Base-by-base conservation (phyloP, 768 basidiomycete genomes). In the Floccularia luteovirens region DNA sequence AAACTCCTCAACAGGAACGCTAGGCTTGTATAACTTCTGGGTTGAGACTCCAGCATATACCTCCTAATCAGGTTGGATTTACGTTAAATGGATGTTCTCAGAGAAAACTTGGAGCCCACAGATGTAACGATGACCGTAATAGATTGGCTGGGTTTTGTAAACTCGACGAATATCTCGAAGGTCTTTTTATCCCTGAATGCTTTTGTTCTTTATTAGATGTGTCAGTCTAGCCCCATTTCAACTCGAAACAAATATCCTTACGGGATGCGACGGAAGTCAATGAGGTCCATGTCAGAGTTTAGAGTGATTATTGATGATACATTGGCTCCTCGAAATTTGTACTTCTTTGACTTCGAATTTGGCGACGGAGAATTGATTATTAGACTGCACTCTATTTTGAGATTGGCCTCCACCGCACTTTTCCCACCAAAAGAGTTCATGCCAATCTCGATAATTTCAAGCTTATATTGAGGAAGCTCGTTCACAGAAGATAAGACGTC, bases 181-280 rank as follows among this genome's bases (percentile, higher is more conserved):
- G 66, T 67, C 51, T 79, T 84, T 2, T 60, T 54, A 13, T 74
- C 71, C 43, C 60, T 70, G 39, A 92, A 67, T 3, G 69, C 70
- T 48, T 79, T 84, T 2, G 85, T 90, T 8, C 89, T 92, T 50
- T 32, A 10, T 31, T 24, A 31, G 24, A 13, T 5, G 24, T 32
- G 13, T 4, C 11, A 30, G 4, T 17, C 33, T 19, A 34, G 11
- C 25, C 10, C 31, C 0, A 31, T 16, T 12, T 39, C 13, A n/a
- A 14, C 13, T 2, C 19, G 27, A 28, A 31, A 28, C 27, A 28
- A 23, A 31, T n/a, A 13, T 10, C 56, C 66, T 46, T 49, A 90
- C 90, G 73, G 66, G 31, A 86, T 85, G 16, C 85, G 75, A 22
- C 90, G 79, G 54, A 84, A 91, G 53, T 90, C 87, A 42, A 94